These are phyloP conservation scores for Melastoma malabathricum DNA, from an alignment of 345 rosid genomes.

Conservation along the genomic window DNA sequence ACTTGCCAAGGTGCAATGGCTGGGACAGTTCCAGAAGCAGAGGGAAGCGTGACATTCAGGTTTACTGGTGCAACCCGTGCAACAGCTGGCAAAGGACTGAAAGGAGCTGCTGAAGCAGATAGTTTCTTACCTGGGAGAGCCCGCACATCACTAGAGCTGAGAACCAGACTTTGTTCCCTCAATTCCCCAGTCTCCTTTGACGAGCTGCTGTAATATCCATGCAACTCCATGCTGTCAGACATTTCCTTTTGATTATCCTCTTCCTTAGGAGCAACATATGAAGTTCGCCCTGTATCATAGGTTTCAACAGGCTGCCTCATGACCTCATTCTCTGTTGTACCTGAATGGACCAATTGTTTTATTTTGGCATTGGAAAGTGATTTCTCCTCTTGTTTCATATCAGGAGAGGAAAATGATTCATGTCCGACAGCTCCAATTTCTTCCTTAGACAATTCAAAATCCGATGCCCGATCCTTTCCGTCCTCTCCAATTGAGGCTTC, in stretches of 20 bases:
- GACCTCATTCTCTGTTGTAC: conserved; percentile 21
- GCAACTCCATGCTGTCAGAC: conserved; percentile 19
- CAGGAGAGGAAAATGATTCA: conserved; percentile 23
- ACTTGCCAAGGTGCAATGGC: conserved; percentile 63
- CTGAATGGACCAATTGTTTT: conserved; percentile 18
- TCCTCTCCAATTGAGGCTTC: conserved; percentile 21
- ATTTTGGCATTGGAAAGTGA: conserved; percentile 19
- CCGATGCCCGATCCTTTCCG: conserved; percentile 15
- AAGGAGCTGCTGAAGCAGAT: conserved; percentile 96
- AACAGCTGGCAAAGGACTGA: conserved; percentile 58
- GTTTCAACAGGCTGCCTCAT: conserved; percentile 19
- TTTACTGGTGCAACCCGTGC: conserved; percentile 47
- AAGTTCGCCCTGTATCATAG: conserved; percentile 21
- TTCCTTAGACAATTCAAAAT: conserved; percentile 11
- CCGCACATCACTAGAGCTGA: conserved; percentile 30
- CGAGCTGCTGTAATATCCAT: conserved; percentile 11
- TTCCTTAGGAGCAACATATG: conserved; percentile 27
- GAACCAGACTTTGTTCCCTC: conserved; percentile 40
- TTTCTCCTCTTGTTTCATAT: conserved; percentile 21
- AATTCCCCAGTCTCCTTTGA: conserved; percentile 30
- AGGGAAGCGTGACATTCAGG: conserved; percentile 47
- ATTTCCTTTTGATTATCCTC: conserved; percentile 24
- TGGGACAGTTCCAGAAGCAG: conserved; percentile 44
- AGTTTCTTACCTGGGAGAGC: conserved; percentile 57
- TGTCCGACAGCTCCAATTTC: conserved; percentile 20